Conservation (phyloP, 805 yeast species). For the Ogataea methylovora region DNA sequence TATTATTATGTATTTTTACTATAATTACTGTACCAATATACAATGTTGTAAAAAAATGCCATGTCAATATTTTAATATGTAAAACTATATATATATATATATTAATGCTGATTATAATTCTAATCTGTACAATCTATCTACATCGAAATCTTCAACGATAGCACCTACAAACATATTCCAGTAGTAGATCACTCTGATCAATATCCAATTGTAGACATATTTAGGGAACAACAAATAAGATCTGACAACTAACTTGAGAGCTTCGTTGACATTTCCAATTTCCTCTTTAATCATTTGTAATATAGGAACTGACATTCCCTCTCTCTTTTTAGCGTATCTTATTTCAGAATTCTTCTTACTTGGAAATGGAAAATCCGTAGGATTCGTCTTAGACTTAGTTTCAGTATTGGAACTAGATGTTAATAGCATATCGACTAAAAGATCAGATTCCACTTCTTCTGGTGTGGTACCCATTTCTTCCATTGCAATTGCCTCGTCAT, state of each 20-base stretch:
- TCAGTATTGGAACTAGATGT: neutral
- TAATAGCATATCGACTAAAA: too few relatives aligned
- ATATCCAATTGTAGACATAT: constrained; percentile 40
- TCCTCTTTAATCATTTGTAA: constrained; percentile 44
- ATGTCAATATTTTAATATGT: neutral
- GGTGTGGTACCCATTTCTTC: constrained; percentile 17
- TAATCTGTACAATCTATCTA: constrained; percentile 20
- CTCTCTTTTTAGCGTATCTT: neutral
- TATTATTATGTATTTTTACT: too few relatives aligned
- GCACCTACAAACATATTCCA: constrained; percentile 80
- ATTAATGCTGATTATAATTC: constrained; percentile 7
- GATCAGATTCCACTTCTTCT: too few relatives aligned
- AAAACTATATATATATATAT: neutral
- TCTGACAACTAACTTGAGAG: constrained; percentile 52
- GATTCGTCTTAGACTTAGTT: neutral
- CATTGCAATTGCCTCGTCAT: constrained; percentile 24
- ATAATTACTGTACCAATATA: too few relatives aligned
- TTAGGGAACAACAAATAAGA: constrained; percentile 70
- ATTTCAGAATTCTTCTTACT: neutral
- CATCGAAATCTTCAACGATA: constrained; percentile 25
- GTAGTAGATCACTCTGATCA: constrained; percentile 43
- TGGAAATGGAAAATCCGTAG: neutral
- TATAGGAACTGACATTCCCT: too few relatives aligned
- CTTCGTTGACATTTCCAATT: constrained; percentile 44
- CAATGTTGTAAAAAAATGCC: too few relatives aligned